Percentiles rank a stretch among this genome's conserved stretches.
Evolutionary conservation across 352 stramenopile species (phyloP).

Genomic region (Phytophthora tentaculata): DNA sequence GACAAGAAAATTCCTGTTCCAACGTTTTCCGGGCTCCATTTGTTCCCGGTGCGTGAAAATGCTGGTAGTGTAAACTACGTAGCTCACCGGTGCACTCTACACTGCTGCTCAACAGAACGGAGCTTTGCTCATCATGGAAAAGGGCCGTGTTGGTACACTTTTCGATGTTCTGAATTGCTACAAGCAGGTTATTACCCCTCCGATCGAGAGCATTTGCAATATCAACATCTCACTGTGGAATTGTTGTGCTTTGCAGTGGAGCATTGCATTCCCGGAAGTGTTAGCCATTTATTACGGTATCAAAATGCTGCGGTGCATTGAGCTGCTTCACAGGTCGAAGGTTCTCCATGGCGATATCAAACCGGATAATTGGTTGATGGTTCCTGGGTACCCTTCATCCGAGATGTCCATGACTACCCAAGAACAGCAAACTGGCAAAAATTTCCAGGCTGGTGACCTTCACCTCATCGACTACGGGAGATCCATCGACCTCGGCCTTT

Average conservation of each 20-base stretch:
- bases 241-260: conserved; percentile 38
- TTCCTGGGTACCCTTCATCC: conserved; percentile 29
- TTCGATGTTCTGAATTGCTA: conserved; percentile 84
- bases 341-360: conserved; percentile 89
- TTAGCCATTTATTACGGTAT: conserved; percentile 81
- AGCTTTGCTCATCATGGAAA: conserved; percentile 78
- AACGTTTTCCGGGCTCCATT: conserved; percentile 55
- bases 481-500: conserved; percentile 76
- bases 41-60: conserved; percentile 58
- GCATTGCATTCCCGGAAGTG: conserved; percentile 69
- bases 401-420: conserved; percentile 20
- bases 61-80: not conserved
- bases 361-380: conserved; percentile 87
- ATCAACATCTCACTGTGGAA: conserved; percentile 4
- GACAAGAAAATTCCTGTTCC: conserved; percentile 43
- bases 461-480: conserved; percentile 87
- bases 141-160: conserved; percentile 67
- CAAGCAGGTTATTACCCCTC: conserved; percentile 56
- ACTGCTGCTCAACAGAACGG: conserved; percentile 60
- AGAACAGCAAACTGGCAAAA: conserved; percentile 12
- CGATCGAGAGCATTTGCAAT: not conserved
- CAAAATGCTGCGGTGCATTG: conserved; percentile 77
- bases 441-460: conserved; percentile 53
- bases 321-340: conserved; percentile 62
- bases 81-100: not conserved